Conservation (phyloP, 768 basidiomycete genomes). For the Pleurotus giganteus region DNA sequence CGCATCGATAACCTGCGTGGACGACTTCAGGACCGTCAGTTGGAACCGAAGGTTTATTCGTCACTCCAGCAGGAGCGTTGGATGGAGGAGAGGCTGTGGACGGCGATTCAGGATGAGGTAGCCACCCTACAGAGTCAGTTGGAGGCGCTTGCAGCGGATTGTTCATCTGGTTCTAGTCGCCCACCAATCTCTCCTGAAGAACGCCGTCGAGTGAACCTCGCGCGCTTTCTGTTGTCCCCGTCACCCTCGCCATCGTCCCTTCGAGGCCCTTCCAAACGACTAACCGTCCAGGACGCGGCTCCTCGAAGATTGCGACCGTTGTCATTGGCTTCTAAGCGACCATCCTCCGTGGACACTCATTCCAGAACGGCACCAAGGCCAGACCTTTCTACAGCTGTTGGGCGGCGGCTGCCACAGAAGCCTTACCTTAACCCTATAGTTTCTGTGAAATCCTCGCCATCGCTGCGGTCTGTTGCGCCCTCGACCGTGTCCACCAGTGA, state of each 20-base stretch:
- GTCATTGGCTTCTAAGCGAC: neutral
- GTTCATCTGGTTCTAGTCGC: neutral
- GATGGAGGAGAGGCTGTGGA: conserved; percentile 46
- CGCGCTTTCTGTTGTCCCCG: neutral
- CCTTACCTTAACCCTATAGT: neutral
- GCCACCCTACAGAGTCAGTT: conserved; percentile 35
- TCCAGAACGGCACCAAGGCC: neutral
- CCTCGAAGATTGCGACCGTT: neutral
- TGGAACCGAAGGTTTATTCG: conserved; percentile 34
- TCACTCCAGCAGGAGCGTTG: conserved; percentile 45
- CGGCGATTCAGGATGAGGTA: conserved; percentile 33
- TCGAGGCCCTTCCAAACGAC: neutral
- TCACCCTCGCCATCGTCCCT: neutral
- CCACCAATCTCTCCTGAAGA: neutral
- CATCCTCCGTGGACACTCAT: conserved; percentile 1
- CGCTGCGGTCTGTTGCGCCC: neutral
- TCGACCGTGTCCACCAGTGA: neutral
- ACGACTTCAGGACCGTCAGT: conserved; percentile 14
- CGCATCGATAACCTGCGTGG: conserved; percentile 22
- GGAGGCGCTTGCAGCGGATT: conserved; percentile 18
- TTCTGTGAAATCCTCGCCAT: neutral
- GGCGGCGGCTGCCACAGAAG: neutral
- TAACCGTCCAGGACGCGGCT: neutral
- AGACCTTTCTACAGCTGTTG: neutral
- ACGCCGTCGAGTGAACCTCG: neutral